Evolutionary conservation across 306 rosid species (phyloP), one percentile per base, ranked within the genome.

Genomic region (Carpinus fangiana): DNA sequence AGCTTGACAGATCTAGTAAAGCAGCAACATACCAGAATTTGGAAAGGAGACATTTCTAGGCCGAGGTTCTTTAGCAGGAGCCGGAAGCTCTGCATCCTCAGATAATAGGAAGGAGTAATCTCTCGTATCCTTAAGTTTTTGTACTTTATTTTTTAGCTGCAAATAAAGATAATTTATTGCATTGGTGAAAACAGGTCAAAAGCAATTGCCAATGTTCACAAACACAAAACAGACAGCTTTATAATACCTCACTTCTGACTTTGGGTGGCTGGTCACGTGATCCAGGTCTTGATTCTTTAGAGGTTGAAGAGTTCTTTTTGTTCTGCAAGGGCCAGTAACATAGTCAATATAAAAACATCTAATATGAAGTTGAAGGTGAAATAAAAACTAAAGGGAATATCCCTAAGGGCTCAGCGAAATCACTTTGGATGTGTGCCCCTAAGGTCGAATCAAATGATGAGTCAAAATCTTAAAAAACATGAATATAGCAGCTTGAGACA

Each of bases 31-130:
- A 95, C 98, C 98, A 73, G 89, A 80, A 53, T 64, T 85, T 75
- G 79, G 83, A 78, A 57, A 77, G 59, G 79, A 43, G 53, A 56
- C 80, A 70, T 66, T 88, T 77, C 68, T 79, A 43, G 86, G 78
- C 13, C 78, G 88, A 1, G 85, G 80, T 75, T 78, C 92, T 76
- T 86, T 92, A 4, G 82, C 6, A 59, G 98, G 87, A 80, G 87
- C 92, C 7, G 98, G 97, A 78, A 78, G 70, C 77, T 90, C 88
- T 7, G 83, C 90, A 81, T 95, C 93, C 50, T 92, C 98, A 3
- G 96, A 91, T 77, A 87, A 74, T 70, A 95, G 88, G 84, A 92
- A 95, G 13, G 98, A 91, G 84, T 95, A 95, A 81, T 95, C 98
- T 80, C 98, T 91, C 2, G 93, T 92, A 80, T 82, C 86, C 87